These are phyloP conservation scores for Udeniomyces megalosporus DNA, from an alignment of 768 basidiomycete species.

Conservation along the genomic window DNA sequence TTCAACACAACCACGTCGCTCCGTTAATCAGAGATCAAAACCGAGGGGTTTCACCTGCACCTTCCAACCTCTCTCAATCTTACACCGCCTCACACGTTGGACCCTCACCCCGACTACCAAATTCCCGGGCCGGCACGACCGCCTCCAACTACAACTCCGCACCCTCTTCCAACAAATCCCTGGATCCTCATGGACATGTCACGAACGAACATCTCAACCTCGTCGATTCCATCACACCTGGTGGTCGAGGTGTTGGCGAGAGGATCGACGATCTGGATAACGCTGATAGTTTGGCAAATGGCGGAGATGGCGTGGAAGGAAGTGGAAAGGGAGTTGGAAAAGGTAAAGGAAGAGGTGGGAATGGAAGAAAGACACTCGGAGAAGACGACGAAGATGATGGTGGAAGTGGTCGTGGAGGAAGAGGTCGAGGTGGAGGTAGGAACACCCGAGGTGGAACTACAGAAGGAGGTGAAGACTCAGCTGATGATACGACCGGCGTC, in stretches of 20 bases:
- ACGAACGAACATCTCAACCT: slow-evolving; percentile 4
- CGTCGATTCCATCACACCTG: slow-evolving; percentile 6
- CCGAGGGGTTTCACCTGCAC: slow-evolving; percentile 3
- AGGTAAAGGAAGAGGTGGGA: no score
- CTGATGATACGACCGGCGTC: no score
- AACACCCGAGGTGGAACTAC: no score
- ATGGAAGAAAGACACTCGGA: no score
- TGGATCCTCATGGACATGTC: neutral
- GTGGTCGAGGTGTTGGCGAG: slow-evolving; percentile 1
- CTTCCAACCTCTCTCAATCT: neutral
- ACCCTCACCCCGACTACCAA: neutral
- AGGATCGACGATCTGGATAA: slow-evolving; percentile 8
- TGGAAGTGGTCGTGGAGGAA: no score
- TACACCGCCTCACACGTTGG: neutral
- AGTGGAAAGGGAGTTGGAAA: no score
- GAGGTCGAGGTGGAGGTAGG: no score
- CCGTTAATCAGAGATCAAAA: neutral
- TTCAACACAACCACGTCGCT: neutral
- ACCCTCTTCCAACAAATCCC: neutral
- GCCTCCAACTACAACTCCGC: neutral
- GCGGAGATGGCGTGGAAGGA: neutral
- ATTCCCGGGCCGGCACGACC: neutral
- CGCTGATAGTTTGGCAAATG: neutral
- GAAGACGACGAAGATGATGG: no score
- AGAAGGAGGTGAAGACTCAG: no score